A percentile compares a stretch with the other conserved stretches of the same genome.
These are phyloP conservation scores for Diaporthe citriasiana DNA, from an alignment of 2,329 filamentous ascomycete genomes.

Conservation along the genomic window DNA sequence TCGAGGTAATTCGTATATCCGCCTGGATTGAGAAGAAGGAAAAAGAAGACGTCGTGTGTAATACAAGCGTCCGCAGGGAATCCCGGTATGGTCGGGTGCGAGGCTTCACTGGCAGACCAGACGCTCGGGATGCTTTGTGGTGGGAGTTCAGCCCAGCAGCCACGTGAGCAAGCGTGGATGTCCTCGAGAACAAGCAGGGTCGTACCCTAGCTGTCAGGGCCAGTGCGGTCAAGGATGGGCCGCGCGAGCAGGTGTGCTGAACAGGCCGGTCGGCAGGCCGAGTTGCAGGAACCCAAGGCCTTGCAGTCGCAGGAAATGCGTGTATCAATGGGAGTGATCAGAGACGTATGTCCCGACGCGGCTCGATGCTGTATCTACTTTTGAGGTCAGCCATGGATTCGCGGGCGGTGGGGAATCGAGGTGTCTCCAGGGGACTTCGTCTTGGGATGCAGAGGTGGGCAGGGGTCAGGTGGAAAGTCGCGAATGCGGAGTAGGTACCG, in stretches of 20 bases:
- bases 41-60: conserved; percentile 19
- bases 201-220: conserved; percentile 38
- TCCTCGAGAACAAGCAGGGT: conserved; percentile 41
- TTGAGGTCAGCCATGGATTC: conserved; percentile 27
- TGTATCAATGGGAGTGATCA: not conserved
- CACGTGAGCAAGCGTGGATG: conserved; percentile 42
- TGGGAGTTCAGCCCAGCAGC: conserved; percentile 39
- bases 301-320: not conserved
- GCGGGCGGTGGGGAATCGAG: conserved; percentile 20
- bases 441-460: conserved; percentile 22
- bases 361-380: conserved; percentile 23
- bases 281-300: conserved; percentile 23
- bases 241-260: conserved; percentile 22
- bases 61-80: conserved; percentile 41
- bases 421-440: conserved; percentile 14
- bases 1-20: not conserved
- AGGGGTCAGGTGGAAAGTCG: conserved; percentile 27
- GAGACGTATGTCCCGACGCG: not conserved
- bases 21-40: not conserved
- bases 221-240: conserved; percentile 18
- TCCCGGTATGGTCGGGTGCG: conserved; percentile 38
- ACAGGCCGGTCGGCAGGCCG: not conserved
- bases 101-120: conserved; percentile 37
- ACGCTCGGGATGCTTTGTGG: conserved; percentile 40
- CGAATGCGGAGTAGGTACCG: conserved; percentile 36